These are phyloP conservation scores for Fusarium oxysporum DNA, from an alignment of 2,329 filamentous ascomycete species.

Conservation along the genomic window DNA sequence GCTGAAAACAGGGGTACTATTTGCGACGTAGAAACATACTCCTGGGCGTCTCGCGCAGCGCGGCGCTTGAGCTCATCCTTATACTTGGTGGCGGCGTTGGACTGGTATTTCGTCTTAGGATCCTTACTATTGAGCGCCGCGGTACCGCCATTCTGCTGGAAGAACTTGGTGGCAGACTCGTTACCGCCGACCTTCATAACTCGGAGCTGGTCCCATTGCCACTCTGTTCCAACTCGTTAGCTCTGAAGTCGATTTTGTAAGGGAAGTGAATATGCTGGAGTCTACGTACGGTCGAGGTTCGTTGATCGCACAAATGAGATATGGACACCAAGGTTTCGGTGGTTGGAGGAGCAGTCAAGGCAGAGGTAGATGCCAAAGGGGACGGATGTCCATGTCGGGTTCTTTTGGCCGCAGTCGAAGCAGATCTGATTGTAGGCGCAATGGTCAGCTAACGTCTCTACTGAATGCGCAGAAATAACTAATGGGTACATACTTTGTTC, in stretches of 20 bases:
- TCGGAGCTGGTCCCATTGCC: constrained; percentile 99
- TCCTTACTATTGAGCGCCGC: constrained; percentile 97
- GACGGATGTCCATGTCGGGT: constrained; percentile 98
- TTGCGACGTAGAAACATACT: constrained; percentile 67
- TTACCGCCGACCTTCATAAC: constrained; percentile 99
- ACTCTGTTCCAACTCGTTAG: constrained; percentile 65
- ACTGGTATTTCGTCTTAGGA: constrained; percentile 95
- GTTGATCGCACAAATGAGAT: constrained; percentile 99
- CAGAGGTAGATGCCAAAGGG: constrained; percentile 98
- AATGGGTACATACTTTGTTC: constrained; percentile 79
- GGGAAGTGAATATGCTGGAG: neutral
- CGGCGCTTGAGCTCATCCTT: constrained; percentile 95
- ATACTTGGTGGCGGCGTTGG: constrained; percentile 92
- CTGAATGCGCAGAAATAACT: neutral
- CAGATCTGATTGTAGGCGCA: constrained; percentile 73
- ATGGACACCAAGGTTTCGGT: constrained; percentile 97
- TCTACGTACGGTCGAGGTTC: constrained; percentile 90
- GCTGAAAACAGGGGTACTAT: constrained; percentile 12
- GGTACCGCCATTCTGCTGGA: constrained; percentile 94
- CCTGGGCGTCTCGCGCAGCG: constrained; percentile 83
- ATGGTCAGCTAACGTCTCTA: constrained; percentile 16
- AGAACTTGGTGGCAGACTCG: constrained; percentile 97
- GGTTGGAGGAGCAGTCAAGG: constrained; percentile 96
- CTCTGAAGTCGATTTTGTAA: constrained; percentile 17
- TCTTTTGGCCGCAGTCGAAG: constrained; percentile 98